Evolutionary conservation across 139 green algal species (phyloP), one percentile per base, ranked within the genome.

Genomic region (Coccomyxa sp.): DNA sequence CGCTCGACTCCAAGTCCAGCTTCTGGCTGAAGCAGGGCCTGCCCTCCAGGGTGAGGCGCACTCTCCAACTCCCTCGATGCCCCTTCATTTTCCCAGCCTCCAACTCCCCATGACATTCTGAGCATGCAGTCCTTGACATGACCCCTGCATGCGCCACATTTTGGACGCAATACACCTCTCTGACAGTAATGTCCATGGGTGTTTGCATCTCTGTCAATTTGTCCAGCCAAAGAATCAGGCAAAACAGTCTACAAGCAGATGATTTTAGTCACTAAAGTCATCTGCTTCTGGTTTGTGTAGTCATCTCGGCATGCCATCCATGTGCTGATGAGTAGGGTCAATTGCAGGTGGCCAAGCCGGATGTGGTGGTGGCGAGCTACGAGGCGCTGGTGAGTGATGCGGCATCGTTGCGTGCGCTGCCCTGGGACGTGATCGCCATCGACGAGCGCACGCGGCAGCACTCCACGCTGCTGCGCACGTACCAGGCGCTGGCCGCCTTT

Each of bases 361-460:
- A 96, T 57, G 87, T 95, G 21, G 90, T 97, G 45, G 75, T 97
- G 0, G 90, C 91, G 0, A 90, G 80, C 15, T 91, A 93, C 67
- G 94, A 97, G 84, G 85, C 88, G 13, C 86, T 93, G 17, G 84
- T 82, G 18, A 74, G 87, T 15, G 92, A 95, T 75, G 79, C 88
- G 0, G 59, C 63, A 0, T 82, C 84, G 31, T 87, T 96, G 78
- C 85, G 85, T 76, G 77, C 66, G 13, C 51, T 96, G 14, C 84
- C 83, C 30, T 97, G 94, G 94, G 88, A 93, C 38, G 81, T 82
- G 0, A 76, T 96, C 13, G 86, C 95, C 27, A 77, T 96, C 77
- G 94, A 97, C 87, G 86, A 94, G 82, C 90, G 93, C 58, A 87
- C 93, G 78, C 85, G 88, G 66, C 77, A 79, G 81, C 84, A 86